Evolutionary conservation across 345 rosid genomes (phyloP).

Genomic region (Sonneratia caseolaris): DNA sequence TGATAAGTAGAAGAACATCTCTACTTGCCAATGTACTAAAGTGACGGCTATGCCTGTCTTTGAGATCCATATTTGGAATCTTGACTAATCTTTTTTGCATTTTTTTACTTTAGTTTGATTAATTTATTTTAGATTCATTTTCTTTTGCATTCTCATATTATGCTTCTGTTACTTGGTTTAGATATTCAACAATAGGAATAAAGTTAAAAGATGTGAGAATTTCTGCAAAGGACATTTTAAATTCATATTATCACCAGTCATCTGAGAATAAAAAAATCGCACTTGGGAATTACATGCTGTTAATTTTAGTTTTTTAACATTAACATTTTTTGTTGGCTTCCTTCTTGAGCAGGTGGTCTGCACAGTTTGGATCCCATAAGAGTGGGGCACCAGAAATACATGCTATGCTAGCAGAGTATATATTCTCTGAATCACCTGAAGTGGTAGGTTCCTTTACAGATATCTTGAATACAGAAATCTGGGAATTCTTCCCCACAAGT

Average conservation of each 20-base stretch:
- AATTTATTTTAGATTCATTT: neutral
- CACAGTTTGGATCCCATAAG: constrained; percentile 60
- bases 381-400: constrained; percentile 71
- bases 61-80: neutral
- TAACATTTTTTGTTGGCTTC: constrained; percentile 7
- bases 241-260: too few relatives aligned
- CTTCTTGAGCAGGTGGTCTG: constrained; percentile 70
- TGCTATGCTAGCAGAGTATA: constrained; percentile 75
- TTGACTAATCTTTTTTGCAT: neutral
- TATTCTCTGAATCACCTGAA: constrained; percentile 85
- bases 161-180: neutral
- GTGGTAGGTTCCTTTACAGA: constrained; percentile 40
- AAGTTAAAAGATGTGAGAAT: neutral
- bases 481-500: neutral
- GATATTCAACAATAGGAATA: too few relatives aligned
- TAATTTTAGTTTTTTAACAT: neutral
- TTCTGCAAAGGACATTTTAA: neutral
- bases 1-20: neutral
- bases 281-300: neutral
- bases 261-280: too few relatives aligned
- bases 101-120: neutral
- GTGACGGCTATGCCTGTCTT: neutral
- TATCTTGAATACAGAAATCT: neutral
- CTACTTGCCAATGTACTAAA: neutral
- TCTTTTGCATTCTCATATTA: neutral